Evolutionary conservation across 208 protist species (phyloP).

Genomic region (Acanthamoeba lenticulata): DNA sequence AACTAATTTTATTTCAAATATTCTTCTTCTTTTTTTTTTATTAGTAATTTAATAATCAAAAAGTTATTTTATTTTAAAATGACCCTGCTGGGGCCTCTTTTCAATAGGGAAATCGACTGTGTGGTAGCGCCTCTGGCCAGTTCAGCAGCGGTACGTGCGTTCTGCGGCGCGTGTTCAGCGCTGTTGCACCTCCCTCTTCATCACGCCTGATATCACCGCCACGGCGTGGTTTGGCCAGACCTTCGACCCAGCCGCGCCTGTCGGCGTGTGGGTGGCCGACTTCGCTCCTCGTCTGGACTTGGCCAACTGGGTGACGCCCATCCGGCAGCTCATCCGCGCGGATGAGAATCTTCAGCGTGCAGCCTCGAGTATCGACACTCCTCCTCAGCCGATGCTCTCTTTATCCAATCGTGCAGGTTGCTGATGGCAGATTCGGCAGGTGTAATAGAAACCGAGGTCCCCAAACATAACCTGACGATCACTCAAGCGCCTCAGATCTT

Average conservation of each 20-base stretch:
- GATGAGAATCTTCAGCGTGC: slow-evolving; percentile 24
- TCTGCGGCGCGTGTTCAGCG: not conserved
- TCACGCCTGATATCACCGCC: not conserved
- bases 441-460: not conserved
- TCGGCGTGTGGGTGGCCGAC: slow-evolving; percentile 34
- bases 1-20: not conserved
- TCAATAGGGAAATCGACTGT: slow-evolving; percentile 9
- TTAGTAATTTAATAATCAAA: not conserved
- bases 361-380: not conserved
- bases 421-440: no score
- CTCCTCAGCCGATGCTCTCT: not conserved
- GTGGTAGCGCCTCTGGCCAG: slow-evolving; percentile 7
- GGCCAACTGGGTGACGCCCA: slow-evolving; percentile 4
- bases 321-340: not conserved
- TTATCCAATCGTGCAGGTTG: not conserved
- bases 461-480: not conserved
- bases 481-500: not conserved
- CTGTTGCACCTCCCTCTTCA: not conserved
- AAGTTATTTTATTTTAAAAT: not conserved
- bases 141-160: not conserved
- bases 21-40: not conserved
- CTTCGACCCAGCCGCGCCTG: not conserved
- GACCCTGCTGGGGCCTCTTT: not conserved
- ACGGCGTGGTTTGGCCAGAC: not conserved
- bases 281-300: not conserved